Evolutionary conservation across 176 grass and related monocot species (phyloP), one percentile per base, ranked within the genome.

Genomic region (Stipa capillata): DNA sequence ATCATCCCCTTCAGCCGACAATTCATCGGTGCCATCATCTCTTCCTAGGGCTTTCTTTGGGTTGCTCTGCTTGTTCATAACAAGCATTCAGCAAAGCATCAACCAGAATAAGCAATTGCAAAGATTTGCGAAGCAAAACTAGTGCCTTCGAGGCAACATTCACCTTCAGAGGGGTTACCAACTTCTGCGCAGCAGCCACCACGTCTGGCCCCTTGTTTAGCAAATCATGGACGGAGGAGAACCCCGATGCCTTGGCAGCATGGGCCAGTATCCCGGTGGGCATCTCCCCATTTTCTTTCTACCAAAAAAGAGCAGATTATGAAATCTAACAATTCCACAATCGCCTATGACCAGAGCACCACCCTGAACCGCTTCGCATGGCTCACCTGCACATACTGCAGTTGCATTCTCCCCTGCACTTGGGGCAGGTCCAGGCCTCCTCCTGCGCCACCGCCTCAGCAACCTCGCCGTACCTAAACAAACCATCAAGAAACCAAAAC

Each of bases 301-400:
- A 84, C 29, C 25, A 90, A 64, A 82, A 5, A 8, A 83, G 45
- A 21, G 32, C 49, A 48, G 61, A 53, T 32, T 16, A 81, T 65
- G 34, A 45, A 47, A 17, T 37, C n/a, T 79, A 36, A 40, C 4
- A 32, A 61, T 27, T 42, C 42, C 63, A 67, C 10, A 20, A 79
- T 13, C 69, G 14, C 8, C n/a, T 43, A 8, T 60, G 14, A n/a
- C n/a, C n/a, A n/a, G 21, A 25, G 20, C 23, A 27, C n/a, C 9
- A 56, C 9, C 53, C 55, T 58, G 15, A 33, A 65, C 17, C 23
- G 29, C 28, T 52, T 72, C 37, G 36, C 35, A 76, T 8, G 51
- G 65, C 87, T 87, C 53, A 97, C 95, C 87, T 97, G 90, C 95
- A 97, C 17, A 82, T 74, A 65, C 95, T 97, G 80, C 95, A 97